These are phyloP conservation scores for Fusarium sp. DNA, from an alignment of 2,329 filamentous ascomycete genomes.

Conservation along the genomic window DNA sequence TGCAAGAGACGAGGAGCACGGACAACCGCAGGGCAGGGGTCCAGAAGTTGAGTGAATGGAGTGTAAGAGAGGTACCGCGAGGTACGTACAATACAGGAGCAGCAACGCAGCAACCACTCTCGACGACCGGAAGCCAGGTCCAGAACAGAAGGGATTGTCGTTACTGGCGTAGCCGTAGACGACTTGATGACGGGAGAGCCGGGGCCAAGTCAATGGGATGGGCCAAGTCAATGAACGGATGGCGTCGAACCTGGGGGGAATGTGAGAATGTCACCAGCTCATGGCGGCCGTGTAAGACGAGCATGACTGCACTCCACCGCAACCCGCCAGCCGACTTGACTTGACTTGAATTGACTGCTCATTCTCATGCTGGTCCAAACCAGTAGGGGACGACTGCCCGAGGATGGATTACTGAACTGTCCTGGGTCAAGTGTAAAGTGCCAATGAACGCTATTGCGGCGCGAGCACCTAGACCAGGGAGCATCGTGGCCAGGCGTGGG, in stretches of 20 bases:
- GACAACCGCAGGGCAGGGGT: slow-evolving; percentile 36
- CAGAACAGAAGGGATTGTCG: slow-evolving; percentile 33
- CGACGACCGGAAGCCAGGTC: slow-evolving; percentile 22
- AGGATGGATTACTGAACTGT: not conserved
- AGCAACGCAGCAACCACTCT: not conserved
- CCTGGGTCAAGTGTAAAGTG: not conserved
- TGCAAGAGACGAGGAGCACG: slow-evolving; percentile 32
- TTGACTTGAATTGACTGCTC: not conserved
- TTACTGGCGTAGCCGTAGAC: not conserved
- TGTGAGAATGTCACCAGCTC: slow-evolving; percentile 16
- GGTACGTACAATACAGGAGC: not conserved
- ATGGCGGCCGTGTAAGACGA: slow-evolving; percentile 23
- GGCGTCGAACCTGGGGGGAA: slow-evolving; percentile 12
- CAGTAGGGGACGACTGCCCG: not conserved
- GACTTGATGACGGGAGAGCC: slow-evolving; percentile 15
- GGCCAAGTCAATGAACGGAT: slow-evolving; percentile 13
- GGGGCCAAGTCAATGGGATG: slow-evolving; percentile 4
- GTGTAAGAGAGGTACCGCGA: not conserved
- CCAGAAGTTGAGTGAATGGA: slow-evolving; percentile 1
- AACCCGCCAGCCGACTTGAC: not conserved
- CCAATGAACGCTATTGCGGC: not conserved
- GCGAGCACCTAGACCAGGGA: slow-evolving; percentile 5
- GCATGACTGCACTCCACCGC: slow-evolving; percentile 4
- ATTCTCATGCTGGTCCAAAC: not conserved
- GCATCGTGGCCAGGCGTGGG: slow-evolving; percentile 6